These are phyloP conservation scores for Lepraria neglecta DNA, from an alignment of 495 filamentous ascomycete genomes.

Conservation along the genomic window DNA sequence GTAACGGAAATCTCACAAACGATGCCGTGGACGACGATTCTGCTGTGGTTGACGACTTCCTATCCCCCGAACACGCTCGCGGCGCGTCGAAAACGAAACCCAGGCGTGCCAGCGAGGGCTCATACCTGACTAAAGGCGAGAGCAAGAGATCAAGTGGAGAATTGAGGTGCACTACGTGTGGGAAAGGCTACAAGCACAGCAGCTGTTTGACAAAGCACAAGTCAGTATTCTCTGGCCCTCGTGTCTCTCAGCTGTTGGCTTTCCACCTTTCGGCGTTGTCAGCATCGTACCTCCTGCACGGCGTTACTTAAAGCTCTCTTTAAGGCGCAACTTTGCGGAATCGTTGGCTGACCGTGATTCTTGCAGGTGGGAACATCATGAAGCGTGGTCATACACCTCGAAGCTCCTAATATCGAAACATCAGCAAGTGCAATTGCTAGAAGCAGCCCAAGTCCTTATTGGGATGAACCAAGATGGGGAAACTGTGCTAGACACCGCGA, in stretches of 20 bases:
- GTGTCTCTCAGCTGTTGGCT: conserved; percentile 22
- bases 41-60: conserved; percentile 26
- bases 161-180: conserved; percentile 94
- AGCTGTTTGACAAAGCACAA: conserved; percentile 99
- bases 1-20: conserved; percentile 55
- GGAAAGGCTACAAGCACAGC: conserved; percentile 99
- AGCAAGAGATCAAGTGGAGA: conserved; percentile 72
- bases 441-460: conserved; percentile 90
- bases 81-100: conserved; percentile 58
- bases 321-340: neutral
- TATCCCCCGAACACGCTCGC: conserved; percentile 13
- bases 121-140: conserved; percentile 67
- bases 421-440: conserved; percentile 95
- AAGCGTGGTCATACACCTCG: conserved; percentile 94
- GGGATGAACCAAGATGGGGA: conserved; percentile 72
- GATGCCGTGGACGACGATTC: conserved; percentile 47
- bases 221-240: conserved; percentile 61
- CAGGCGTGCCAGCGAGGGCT: conserved; percentile 80
- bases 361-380: conserved; percentile 95
- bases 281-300: neutral
- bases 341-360: conserved; percentile 36
- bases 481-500: conserved; percentile 52
- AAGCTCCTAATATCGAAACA: conserved; percentile 99
- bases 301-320: neutral
- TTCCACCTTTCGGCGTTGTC: conserved; percentile 8